Evolutionary conservation across 2,329 filamentous ascomycete genomes (phyloP).

Genomic region (Phialophora chinensis): DNA sequence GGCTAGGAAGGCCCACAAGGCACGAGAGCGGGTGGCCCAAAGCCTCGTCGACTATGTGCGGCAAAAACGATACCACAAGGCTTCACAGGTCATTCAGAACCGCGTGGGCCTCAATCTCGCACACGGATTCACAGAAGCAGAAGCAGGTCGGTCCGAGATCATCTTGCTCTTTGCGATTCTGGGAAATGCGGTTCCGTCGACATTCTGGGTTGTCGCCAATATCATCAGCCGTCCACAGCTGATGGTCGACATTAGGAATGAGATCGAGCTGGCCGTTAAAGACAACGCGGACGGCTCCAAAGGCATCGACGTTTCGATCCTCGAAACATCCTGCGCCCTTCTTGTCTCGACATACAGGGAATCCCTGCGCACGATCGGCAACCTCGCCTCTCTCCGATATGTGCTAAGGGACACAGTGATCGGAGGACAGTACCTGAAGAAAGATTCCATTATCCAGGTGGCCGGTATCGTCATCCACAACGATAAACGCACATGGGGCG

Average conservation of each 20-base stretch:
- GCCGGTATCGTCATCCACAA: conserved; percentile 44
- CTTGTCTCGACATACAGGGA: conserved; percentile 52
- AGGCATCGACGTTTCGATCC: conserved; percentile 39
- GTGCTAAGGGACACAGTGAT: conserved; percentile 48
- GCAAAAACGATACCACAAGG: conserved; percentile 47
- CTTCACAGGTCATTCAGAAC: conserved; percentile 47
- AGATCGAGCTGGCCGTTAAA: conserved; percentile 38
- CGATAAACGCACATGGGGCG: conserved; percentile 45
- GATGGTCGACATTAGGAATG: conserved; percentile 44
- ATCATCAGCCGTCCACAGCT: conserved; percentile 45
- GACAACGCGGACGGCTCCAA: conserved; percentile 9
- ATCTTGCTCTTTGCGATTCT: conserved; percentile 51
- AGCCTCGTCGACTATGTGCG: conserved; percentile 52
- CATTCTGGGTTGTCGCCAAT: conserved; percentile 52
- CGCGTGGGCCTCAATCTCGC: conserved; percentile 45
- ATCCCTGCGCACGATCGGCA: conserved; percentile 48
- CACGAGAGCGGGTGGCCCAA: conserved; percentile 44
- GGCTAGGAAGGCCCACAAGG: conserved; percentile 48
- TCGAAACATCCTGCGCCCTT: conserved; percentile 48
- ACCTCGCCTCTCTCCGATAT: conserved; percentile 47
- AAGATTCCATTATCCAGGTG: conserved; percentile 47
- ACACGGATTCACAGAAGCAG: conserved; percentile 44
- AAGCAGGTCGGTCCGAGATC: conserved; percentile 52
- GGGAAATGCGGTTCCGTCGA: conserved; percentile 49
- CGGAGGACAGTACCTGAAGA: conserved; percentile 46